Percentiles rank a stretch among this genome's conserved stretches.
These are phyloP conservation scores for Boeremia lycopersici DNA, from an alignment of 2,329 filamentous ascomycete genomes.

Conservation along the genomic window DNA sequence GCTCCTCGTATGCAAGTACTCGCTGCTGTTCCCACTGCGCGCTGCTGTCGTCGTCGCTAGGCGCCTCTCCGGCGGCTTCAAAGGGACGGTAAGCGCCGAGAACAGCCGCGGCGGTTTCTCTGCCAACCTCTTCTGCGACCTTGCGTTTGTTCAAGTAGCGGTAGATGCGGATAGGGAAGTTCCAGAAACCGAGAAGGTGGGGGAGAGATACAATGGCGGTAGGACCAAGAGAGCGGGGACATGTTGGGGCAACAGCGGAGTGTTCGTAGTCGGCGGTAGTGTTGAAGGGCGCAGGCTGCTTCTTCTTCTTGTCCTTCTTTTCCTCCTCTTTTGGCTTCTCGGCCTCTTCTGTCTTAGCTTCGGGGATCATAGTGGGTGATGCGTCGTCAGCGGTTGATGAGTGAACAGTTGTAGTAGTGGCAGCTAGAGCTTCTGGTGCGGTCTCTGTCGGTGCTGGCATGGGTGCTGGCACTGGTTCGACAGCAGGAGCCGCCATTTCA, in stretches of 20 bases:
- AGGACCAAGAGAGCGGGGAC: constrained; percentile 75
- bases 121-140: constrained; percentile 86
- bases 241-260: constrained; percentile 66
- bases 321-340: constrained; percentile 46
- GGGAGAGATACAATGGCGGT: constrained; percentile 77
- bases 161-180: constrained; percentile 83
- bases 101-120: constrained; percentile 84
- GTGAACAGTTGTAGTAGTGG: constrained; percentile 17
- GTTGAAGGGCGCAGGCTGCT: constrained; percentile 71
- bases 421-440: constrained; percentile 18
- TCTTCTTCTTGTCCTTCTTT: constrained; percentile 56
- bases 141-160: constrained; percentile 85
- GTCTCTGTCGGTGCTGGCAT: constrained; percentile 16
- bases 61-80: constrained; percentile 30
- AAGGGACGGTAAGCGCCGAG: constrained; percentile 63
- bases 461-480: constrained; percentile 13
- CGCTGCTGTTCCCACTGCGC: constrained; percentile 65
- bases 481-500: constrained; percentile 23
- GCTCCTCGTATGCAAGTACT: constrained; percentile 73
- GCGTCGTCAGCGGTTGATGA: constrained; percentile 40
- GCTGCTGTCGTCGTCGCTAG: constrained; percentile 41
- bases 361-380: constrained; percentile 36
- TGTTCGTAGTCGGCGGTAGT: constrained; percentile 76
- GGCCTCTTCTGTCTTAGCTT: constrained; percentile 35
- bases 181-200: constrained; percentile 89